phyloP scores from a whole-genome alignment of 768 basidiomycete species.

The Naganishia antarctica region DNA sequence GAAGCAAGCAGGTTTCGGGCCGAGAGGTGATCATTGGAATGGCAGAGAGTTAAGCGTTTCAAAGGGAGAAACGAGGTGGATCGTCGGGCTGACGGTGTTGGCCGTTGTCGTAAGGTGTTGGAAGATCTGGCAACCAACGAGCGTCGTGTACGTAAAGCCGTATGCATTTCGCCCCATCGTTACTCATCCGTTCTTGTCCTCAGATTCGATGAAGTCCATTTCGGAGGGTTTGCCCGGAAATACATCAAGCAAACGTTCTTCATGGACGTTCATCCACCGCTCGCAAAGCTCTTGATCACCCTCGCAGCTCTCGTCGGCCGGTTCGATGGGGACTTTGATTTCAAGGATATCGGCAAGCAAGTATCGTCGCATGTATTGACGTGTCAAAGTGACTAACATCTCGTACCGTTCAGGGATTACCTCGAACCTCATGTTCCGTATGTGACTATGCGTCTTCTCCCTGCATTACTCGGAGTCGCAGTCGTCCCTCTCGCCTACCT shows the following conservation, averaged over 20 bases:
- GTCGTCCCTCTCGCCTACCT: conserved; percentile 88
- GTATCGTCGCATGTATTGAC: background rate
- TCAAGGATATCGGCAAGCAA: conserved; percentile 95
- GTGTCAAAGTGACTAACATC: background rate
- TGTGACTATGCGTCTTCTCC: conserved; percentile 94
- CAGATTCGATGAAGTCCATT: conserved; percentile 98
- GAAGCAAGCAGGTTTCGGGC: background rate
- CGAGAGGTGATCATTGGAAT: background rate
- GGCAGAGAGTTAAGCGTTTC: background rate
- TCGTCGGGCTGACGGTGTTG: conserved; percentile 62
- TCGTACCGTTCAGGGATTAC: conserved; percentile 58
- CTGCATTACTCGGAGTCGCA: conserved; percentile 78
- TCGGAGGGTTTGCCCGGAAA: conserved; percentile 90
- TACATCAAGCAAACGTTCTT: conserved; percentile 77
- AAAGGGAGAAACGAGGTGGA: conserved; percentile 63
- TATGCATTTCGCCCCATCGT: background rate
- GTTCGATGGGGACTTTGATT: conserved; percentile 90
- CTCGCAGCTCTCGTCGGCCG: conserved; percentile 80
- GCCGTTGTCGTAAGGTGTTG: conserved; percentile 79
- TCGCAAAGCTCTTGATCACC: conserved; percentile 92
- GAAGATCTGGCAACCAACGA: conserved; percentile 74
- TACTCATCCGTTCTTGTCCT: background rate
- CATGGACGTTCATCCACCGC: conserved; percentile 89
- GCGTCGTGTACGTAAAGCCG: conserved; percentile 72
- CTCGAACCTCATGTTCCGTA: conserved; percentile 72